These are phyloP conservation scores for Eremochloa ophiuroides DNA, from an alignment of 176 grass and related monocot genomes.

Conservation along the genomic window DNA sequence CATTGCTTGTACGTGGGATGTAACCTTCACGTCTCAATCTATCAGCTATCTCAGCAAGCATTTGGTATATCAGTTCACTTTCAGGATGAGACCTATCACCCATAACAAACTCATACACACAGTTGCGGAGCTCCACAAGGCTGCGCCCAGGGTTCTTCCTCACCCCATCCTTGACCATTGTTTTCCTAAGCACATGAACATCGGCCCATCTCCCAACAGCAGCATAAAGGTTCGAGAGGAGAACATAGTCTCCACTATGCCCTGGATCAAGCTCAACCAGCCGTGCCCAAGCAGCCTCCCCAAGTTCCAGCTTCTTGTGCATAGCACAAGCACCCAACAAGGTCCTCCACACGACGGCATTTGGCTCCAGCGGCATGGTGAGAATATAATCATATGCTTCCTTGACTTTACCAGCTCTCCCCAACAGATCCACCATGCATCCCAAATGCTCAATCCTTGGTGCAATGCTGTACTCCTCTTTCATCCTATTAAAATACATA, in stretches of 20 bases:
- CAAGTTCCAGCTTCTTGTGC: constrained; percentile 71
- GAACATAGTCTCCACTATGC: constrained; percentile 74
- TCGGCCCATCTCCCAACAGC: constrained; percentile 60
- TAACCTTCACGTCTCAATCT: constrained; percentile 64
- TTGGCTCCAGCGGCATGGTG: constrained; percentile 68
- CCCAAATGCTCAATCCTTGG: constrained; percentile 78
- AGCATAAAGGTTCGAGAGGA: constrained; percentile 83
- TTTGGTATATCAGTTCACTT: constrained; percentile 60
- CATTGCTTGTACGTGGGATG: constrained; percentile 47
- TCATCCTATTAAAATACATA: constrained; percentile 71
- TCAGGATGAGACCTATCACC: constrained; percentile 67
- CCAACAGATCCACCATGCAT: constrained; percentile 87
- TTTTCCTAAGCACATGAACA: constrained; percentile 60
- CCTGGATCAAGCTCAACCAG: constrained; percentile 70
- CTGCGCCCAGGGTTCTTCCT: constrained; percentile 74
- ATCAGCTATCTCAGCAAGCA: constrained; percentile 62
- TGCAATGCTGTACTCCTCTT: constrained; percentile 44
- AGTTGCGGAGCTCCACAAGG: constrained; percentile 62
- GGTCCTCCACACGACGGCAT: constrained; percentile 74
- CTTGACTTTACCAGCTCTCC: constrained; percentile 66
- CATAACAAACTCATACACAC: constrained; percentile 74
- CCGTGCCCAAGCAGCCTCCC: constrained; percentile 54
- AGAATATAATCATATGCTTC: constrained; percentile 67
- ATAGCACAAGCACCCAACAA: constrained; percentile 78
- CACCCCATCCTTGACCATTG: constrained; percentile 57